Evolutionary conservation across 192 early-diverging fungal species (phyloP), one percentile per base, ranked within the genome.

Genomic region (Podila epigama): DNA sequence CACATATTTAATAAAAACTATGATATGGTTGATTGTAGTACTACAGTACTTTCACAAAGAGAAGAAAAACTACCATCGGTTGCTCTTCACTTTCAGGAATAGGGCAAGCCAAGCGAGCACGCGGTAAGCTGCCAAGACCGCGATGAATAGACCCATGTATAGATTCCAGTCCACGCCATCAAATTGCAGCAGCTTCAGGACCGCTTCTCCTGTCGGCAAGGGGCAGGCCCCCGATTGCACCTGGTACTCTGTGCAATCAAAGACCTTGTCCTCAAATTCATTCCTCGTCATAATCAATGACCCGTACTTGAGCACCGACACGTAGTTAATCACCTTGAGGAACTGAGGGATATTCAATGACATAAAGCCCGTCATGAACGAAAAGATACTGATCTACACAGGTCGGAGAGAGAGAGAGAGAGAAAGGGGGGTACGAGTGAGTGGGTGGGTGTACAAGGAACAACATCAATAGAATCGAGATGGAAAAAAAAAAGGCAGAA

Each of bases 311-410:
- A 80, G 60, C 18, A 69, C 44, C n/a, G 69, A 71, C 6, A 75
- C 50, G 22, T 68, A 51, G 35, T 80, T 80, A 16, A 80, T 68
- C 25, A 55, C 60, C 8, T 32, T 33, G 36, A 81, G 28, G 64
- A 66, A 81, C 35, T 56, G 10, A 2, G 71, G 71, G 16, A 81
- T 75, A 10, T 65, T 68, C 9, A 63, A 42, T 27, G 50, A 84
- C 62, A 53, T 80, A 83, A 69, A 77, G 39, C 73, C 73, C 2
- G 73, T 77, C 73, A 77, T 77, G 41, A 77, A 68, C 2, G 73
- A 77, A 34, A 77, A 77, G 16, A 77, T 60, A 44, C 73, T 77
- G 60, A 77, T 77, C 73, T 77, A 31, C 58, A 34, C 9, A 27
- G 7, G 20, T n/a, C 25, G 34, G 6, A 32, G 31, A 3, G 34